These are phyloP conservation scores for Hanseniaspora meyeri DNA, from an alignment of 805 yeast genomes.

Conservation along the genomic window DNA sequence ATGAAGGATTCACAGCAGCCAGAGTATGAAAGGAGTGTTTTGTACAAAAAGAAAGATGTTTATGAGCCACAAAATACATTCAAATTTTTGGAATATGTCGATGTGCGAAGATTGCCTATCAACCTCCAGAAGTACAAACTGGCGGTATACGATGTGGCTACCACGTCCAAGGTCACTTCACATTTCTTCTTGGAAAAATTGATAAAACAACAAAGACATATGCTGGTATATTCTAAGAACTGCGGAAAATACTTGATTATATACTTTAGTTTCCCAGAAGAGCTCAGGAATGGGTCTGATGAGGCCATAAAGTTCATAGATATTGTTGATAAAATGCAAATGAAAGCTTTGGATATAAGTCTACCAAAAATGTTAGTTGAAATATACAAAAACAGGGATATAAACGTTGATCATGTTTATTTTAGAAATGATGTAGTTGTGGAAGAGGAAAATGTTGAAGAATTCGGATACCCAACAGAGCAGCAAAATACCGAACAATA, in stretches of 20 bases:
- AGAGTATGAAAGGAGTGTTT: not conserved
- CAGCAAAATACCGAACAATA: not conserved
- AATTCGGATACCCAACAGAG: not conserved
- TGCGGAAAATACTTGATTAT: not conserved
- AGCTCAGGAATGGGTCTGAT: not conserved
- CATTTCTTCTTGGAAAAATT: slow-evolving; percentile 14
- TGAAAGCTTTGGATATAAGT: slow-evolving; percentile 6
- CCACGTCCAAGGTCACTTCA: slow-evolving; percentile 11
- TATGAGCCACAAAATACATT: not conserved
- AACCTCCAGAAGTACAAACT: not conserved
- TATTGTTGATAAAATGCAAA: not conserved
- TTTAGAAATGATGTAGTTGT: not conserved
- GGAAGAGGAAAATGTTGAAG: not conserved
- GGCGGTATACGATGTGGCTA: not conserved
- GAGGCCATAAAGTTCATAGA: not conserved
- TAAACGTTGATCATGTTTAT: not conserved
- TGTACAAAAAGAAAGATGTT: not conserved
- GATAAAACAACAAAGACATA: slow-evolving; percentile 7
- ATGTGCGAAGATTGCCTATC: slow-evolving; percentile 9
- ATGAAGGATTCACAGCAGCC: not conserved
- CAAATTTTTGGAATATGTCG: slow-evolving; percentile 13
- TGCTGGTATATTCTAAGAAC: slow-evolving; percentile 5
- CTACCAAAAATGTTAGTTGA: slow-evolving; percentile 2
- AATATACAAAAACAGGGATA: not conserved
- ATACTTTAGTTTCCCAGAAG: not conserved